phyloP scores from a whole-genome alignment of 2,329 filamentous ascomycete genomes.

The Capronia americana region DNA sequence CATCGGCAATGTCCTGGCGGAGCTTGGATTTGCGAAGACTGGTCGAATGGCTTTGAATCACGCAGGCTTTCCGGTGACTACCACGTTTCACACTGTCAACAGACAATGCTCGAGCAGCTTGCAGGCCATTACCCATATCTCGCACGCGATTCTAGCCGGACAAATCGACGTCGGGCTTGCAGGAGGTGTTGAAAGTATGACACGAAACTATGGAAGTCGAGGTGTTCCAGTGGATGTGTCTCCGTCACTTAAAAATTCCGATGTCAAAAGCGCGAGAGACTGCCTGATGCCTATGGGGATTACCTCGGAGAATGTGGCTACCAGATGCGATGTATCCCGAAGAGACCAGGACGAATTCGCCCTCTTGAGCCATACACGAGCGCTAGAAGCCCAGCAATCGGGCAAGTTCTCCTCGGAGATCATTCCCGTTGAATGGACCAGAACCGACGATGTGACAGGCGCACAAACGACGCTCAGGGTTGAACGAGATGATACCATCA shows the following conservation, averaged over 20 bases:
- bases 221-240: slow-evolving; percentile 2
- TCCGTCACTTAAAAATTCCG: not conserved
- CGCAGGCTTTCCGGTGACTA: slow-evolving; percentile 56
- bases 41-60: slow-evolving; percentile 2
- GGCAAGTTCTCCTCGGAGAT: slow-evolving; percentile 96
- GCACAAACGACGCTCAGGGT: slow-evolving; percentile 78
- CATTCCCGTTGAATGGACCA: slow-evolving; percentile 69
- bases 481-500: slow-evolving; percentile 86
- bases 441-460: slow-evolving; percentile 83
- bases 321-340: slow-evolving; percentile 83
- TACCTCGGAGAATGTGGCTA: slow-evolving; percentile 93
- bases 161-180: slow-evolving; percentile 86
- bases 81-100: slow-evolving; percentile 80
- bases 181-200: slow-evolving; percentile 87
- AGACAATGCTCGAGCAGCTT: slow-evolving; percentile 96
- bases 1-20: not conserved
- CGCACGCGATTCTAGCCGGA: slow-evolving; percentile 78
- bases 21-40: slow-evolving; percentile 10
- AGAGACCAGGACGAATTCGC: slow-evolving; percentile 84
- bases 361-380: slow-evolving; percentile 83
- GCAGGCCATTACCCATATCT: slow-evolving; percentile 91
- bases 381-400: slow-evolving; percentile 86
- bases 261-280: slow-evolving; percentile 66
- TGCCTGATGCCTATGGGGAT: slow-evolving; percentile 96
- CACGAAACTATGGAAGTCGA: slow-evolving; percentile 44